phyloP scores from a whole-genome alignment of 352 stramenopile species.

The Pythium aristosporum region DNA sequence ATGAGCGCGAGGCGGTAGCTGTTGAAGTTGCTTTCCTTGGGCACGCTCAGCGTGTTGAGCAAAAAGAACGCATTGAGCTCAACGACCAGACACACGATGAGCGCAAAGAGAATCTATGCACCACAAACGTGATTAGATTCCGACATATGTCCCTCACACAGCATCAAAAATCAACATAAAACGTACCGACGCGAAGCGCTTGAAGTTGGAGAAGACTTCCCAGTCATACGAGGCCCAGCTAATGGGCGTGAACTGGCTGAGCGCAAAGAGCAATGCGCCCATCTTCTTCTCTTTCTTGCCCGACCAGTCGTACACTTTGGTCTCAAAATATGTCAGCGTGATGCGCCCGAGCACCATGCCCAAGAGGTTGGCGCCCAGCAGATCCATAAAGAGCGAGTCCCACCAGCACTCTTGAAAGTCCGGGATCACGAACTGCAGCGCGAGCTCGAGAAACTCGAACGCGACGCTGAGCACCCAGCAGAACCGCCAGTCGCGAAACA shows the following conservation, averaged over 20 bases:
- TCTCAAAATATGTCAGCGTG: constrained; percentile 78
- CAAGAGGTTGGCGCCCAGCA: constrained; percentile 90
- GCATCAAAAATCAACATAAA: neutral
- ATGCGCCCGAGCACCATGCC: constrained; percentile 83
- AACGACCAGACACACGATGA: constrained; percentile 83
- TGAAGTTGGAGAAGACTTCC: constrained; percentile 91
- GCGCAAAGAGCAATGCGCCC: constrained; percentile 59
- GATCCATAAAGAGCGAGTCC: constrained; percentile 91
- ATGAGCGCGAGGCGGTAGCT: constrained; percentile 73
- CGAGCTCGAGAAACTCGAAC: constrained; percentile 90
- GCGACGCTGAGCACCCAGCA: constrained; percentile 89
- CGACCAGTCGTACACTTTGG: constrained; percentile 90
- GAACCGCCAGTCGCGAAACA: constrained; percentile 93
- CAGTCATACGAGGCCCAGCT: constrained; percentile 89
- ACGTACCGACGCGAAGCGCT: constrained; percentile 74
- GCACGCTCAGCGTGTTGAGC: constrained; percentile 84
- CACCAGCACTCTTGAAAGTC: constrained; percentile 96
- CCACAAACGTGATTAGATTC: neutral
- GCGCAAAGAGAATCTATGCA: constrained; percentile 69
- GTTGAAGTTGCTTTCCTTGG: constrained; percentile 88
- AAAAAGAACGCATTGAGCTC: constrained; percentile 95
- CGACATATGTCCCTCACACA: neutral
- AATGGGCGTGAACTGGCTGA: constrained; percentile 88
- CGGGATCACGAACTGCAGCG: constrained; percentile 87
- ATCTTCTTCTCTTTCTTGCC: constrained; percentile 73